Evolutionary conservation across 768 basidiomycete genomes (phyloP), one percentile per base, ranked within the genome.

Genomic region (Paxillus involutus): DNA sequence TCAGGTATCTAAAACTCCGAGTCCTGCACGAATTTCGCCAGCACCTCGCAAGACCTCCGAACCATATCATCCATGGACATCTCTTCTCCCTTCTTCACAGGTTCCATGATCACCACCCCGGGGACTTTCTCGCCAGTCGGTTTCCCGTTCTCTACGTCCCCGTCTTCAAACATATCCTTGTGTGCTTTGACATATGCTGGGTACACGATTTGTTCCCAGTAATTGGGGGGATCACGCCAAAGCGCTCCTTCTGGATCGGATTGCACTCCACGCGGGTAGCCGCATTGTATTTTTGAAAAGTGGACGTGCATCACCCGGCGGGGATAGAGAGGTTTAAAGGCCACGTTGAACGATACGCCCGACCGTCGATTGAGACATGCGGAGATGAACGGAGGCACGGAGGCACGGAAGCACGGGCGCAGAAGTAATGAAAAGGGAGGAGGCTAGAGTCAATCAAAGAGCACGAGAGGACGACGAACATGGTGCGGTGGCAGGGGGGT

Each of bases 171-270:
- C 29, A 95, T 74, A 11, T 80, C 77, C 48, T 68, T 61, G 69
- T 97, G 89, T 9, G 94, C 94, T 39, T 86, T 82, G 39, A 94
- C 68, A 68, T 96, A 98, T 3, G 91, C 95, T 0, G 97, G 97
- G 75, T 90, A 98, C 49, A 94, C 94, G 55, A 98, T 91, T 53
- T 91, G 77, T 58, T 95, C 91, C 85, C 91, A 97, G 73, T 96
- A 96, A 39, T 77, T 58, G 13, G 93, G 91, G 21, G 92, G 94
- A 69, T 96, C 94, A 44, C 81, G 79, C 94, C 94, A 97, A n/a
- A 91, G 72, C n/a, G 81, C 66, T 17, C 90, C 91, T 77, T 92
- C 91, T 92, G 84, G 77, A 72, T 88, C 82, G 67, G 80, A 81
- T 86, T 88, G 88, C 49, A 81, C 88, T 91, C 83, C 78, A 80